Conservation (phyloP, 805 yeast genomes). For the Myxozyma geophila region DNA sequence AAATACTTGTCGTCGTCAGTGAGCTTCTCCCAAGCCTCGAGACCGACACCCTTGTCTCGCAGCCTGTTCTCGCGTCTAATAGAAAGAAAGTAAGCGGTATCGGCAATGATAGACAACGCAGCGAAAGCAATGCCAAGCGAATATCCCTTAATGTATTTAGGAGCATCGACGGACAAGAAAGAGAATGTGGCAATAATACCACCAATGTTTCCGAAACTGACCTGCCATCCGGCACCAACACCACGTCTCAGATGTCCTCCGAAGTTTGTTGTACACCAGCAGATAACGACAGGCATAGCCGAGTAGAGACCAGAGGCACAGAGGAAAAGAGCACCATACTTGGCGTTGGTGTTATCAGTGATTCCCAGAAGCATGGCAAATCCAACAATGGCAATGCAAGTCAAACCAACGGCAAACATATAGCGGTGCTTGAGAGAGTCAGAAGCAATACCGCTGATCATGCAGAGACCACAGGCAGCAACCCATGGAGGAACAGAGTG, state of each 20-base stretch:
- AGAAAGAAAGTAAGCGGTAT: slow-evolving; percentile 46
- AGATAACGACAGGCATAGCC: slow-evolving; percentile 69
- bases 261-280: slow-evolving; percentile 68
- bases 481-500: slow-evolving; percentile 89
- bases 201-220: slow-evolving; percentile 76
- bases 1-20: slow-evolving; percentile 17
- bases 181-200: slow-evolving; percentile 68
- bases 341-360: slow-evolving; percentile 47
- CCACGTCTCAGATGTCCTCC: slow-evolving; percentile 66
- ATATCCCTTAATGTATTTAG: slow-evolving; percentile 62
- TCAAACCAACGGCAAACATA: slow-evolving; percentile 38
- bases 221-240: slow-evolving; percentile 62
- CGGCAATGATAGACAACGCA: slow-evolving; percentile 49
- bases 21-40: slow-evolving; percentile 35
- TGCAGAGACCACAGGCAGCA: slow-evolving; percentile 68
- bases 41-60: slow-evolving; percentile 36
- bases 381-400: slow-evolving; percentile 56
- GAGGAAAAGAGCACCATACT: slow-evolving; percentile 69
- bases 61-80: slow-evolving; percentile 42
- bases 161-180: slow-evolving; percentile 60
- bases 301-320: slow-evolving; percentile 62
- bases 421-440: slow-evolving; percentile 55
- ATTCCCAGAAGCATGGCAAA: slow-evolving; percentile 59
- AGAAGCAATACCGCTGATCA: slow-evolving; percentile 64
- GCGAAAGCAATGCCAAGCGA: slow-evolving; percentile 56